Conservation (phyloP, 2,329 filamentous ascomycete genomes). For the Trichophyton simii region DNA sequence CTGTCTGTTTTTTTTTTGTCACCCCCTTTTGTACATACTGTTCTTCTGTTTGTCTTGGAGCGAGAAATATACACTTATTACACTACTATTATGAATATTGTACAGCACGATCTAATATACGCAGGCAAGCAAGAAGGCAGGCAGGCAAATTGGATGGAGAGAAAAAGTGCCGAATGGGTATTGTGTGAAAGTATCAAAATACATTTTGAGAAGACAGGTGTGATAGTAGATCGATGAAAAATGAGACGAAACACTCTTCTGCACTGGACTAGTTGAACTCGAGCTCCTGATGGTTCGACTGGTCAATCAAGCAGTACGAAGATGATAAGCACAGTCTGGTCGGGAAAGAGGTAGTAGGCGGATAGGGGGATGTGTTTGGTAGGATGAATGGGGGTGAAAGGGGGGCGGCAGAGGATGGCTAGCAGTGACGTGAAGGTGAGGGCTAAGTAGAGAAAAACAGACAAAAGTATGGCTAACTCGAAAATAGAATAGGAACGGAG, state of each 20-base stretch:
- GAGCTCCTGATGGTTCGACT: neutral
- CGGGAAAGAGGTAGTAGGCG: neutral
- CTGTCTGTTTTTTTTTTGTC: too few relatives aligned
- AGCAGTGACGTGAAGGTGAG: neutral
- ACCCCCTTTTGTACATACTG: neutral
- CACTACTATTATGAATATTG: neutral
- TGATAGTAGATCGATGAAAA: neutral
- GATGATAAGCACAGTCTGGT: neutral
- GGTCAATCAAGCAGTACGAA: neutral
- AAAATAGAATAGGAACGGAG: neutral
- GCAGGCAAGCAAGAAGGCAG: neutral
- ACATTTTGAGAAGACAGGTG: neutral
- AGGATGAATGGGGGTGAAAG: neutral
- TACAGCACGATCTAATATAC: neutral
- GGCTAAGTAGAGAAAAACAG: neutral
- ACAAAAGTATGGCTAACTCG: neutral
- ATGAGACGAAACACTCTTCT: neutral
- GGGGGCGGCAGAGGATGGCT: too few relatives aligned
- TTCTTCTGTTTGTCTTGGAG: neutral
- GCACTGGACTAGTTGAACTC: neutral
- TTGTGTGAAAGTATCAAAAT: neutral
- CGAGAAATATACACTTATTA: slow-evolving; percentile 2
- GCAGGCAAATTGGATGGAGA: neutral
- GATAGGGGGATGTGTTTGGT: neutral
- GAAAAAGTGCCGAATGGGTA: neutral